A percentile compares a stretch with the other conserved stretches of the same genome.
These are phyloP conservation scores for Henckelia pumila DNA, from an alignment of 257 asterid genomes.

Conservation along the genomic window DNA sequence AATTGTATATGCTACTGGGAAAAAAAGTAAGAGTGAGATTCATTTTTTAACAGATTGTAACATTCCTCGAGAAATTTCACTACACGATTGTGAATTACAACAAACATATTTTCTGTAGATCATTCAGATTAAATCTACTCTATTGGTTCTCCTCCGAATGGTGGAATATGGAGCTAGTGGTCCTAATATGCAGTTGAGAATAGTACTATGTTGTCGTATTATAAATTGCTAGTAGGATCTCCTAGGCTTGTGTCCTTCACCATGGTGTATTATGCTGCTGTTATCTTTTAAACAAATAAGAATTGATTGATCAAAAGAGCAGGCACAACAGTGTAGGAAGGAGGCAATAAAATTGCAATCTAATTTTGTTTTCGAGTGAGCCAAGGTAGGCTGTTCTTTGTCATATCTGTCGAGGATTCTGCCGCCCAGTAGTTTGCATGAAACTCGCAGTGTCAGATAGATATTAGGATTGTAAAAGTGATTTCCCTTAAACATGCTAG, in stretches of 20 bases:
- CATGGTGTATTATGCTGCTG: background rate
- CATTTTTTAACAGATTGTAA: background rate
- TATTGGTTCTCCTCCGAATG: background rate
- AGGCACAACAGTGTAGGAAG: background rate
- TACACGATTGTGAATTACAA: background rate
- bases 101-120: background rate
- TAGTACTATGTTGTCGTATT: background rate
- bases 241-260: background rate
- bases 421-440: constrained; percentile 6
- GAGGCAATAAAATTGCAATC: background rate
- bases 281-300: background rate
- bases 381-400: constrained; percentile 5
- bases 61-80: constrained; percentile 1
- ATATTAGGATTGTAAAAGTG: background rate
- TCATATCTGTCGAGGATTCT: background rate
- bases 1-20: constrained; percentile 2
- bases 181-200: background rate
- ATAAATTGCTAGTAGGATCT: background rate
- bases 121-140: background rate
- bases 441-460: background rate
- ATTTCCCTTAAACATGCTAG: background rate
- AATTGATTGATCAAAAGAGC: background rate
- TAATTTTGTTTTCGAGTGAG: background rate
- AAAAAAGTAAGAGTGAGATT: background rate
- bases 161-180: background rate